A percentile compares a stretch with the other conserved stretches of the same genome.
phyloP scores from a whole-genome alignment of 495 filamentous ascomycete species.

The Penicillium tannophilum region DNA sequence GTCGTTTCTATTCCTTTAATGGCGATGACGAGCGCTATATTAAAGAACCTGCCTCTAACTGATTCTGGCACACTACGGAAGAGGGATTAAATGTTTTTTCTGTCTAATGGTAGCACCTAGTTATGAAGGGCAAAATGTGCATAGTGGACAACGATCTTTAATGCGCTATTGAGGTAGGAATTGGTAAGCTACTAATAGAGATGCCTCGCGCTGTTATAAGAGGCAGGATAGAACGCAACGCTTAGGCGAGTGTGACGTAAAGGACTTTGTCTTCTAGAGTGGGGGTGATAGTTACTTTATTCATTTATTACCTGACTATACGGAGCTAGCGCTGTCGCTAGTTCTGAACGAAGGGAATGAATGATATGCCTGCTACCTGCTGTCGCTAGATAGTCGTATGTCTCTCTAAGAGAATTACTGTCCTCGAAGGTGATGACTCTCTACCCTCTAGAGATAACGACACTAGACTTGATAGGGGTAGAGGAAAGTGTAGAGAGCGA shows the following conservation, averaged over 20 bases:
- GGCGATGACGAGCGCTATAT: background rate
- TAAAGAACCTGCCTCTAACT: background rate
- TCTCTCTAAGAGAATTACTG: background rate
- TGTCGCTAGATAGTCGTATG: conserved; percentile 1
- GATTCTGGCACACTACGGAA: background rate
- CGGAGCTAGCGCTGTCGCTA: background rate
- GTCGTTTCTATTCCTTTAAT: background rate
- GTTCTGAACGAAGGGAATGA: background rate
- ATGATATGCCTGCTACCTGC: background rate
- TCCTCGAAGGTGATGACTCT: conserved; percentile 3
- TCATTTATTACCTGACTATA: background rate
- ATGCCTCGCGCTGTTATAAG: conserved; percentile 1
- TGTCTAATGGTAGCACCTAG: background rate
- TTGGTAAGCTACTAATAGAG: background rate
- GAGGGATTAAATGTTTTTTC: background rate
- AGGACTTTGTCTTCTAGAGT: background rate
- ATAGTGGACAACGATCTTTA: background rate
- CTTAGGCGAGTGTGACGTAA: background rate
- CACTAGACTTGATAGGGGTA: too few relatives aligned
- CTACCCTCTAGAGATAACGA: background rate
- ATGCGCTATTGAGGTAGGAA: background rate
- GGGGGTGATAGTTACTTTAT: background rate
- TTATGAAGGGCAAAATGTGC: background rate
- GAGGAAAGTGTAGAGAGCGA: too few relatives aligned
- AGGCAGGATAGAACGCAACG: background rate